Conservation (phyloP, 306 rosid species). For the Pyrus bretschneideri region DNA sequence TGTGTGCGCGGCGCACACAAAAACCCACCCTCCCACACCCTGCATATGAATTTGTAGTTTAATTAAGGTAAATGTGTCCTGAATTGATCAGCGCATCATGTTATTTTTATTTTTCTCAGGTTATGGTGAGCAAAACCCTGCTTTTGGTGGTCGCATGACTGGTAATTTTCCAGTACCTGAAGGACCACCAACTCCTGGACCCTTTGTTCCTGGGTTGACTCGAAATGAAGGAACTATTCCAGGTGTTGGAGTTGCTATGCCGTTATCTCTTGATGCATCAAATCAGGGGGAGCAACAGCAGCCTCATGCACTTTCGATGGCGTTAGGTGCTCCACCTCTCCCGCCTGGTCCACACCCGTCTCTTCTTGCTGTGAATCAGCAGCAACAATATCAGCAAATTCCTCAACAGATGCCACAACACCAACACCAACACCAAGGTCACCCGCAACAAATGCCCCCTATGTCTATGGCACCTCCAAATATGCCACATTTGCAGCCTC, state of each 20-base stretch:
- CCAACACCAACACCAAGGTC: slow-evolving; percentile 52
- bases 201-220: slow-evolving; percentile 74
- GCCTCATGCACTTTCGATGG: slow-evolving; percentile 61
- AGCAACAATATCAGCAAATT: slow-evolving; percentile 74
- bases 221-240: slow-evolving; percentile 97
- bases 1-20: background rate
- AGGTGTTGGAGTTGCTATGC: slow-evolving; percentile 96
- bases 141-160: slow-evolving; percentile 49
- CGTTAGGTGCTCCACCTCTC: slow-evolving; percentile 87
- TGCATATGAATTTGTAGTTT: background rate
- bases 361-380: slow-evolving; percentile 81
- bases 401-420: slow-evolving; percentile 84
- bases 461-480: slow-evolving; percentile 71
- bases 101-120: slow-evolving; percentile 42
- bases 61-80: background rate
- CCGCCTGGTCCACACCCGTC: slow-evolving; percentile 99
- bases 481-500: slow-evolving; percentile 76
- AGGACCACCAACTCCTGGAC: slow-evolving; percentile 88
- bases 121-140: slow-evolving; percentile 74
- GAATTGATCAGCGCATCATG: background rate
- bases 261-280: slow-evolving; percentile 61
- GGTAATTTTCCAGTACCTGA: slow-evolving; percentile 70
- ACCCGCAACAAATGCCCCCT: slow-evolving; percentile 69
- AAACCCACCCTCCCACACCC: background rate
- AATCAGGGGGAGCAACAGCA: slow-evolving; percentile 79